These are phyloP conservation scores for Graphiopsis chlorocephala DNA, from an alignment of 2,329 filamentous ascomycete genomes.

Conservation along the genomic window DNA sequence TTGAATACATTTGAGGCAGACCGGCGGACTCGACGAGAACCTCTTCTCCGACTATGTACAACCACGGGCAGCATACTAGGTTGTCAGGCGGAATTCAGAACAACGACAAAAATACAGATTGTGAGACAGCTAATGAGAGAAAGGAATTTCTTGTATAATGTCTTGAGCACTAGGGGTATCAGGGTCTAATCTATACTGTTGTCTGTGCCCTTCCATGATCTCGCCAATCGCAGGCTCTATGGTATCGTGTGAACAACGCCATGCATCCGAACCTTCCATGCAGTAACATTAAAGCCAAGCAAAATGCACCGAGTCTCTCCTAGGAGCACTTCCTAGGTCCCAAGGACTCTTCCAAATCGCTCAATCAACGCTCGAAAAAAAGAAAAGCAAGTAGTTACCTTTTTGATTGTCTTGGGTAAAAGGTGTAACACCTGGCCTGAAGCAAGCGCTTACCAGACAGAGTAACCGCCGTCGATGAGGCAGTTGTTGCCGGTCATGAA, in stretches of 20 bases:
- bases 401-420: not conserved
- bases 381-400: not conserved
- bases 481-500: conserved; percentile 79
- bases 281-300: not conserved
- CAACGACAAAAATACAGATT: not conserved
- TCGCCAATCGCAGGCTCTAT: not conserved
- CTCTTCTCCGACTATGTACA: not conserved
- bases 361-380: not conserved
- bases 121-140: not conserved
- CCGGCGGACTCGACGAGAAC: not conserved
- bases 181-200: not conserved
- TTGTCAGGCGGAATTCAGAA: not conserved
- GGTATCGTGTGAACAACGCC: not conserved
- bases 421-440: not conserved
- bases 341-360: not conserved
- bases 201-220: not conserved
- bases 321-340: conserved; percentile 5
- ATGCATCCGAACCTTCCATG: not conserved
- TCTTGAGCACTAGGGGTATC: not conserved
- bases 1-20: no score
- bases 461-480: conserved; percentile 69
- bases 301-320: not conserved
- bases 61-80: not conserved
- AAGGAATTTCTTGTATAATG: not conserved
- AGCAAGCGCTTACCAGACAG: conserved; percentile 46